Base-by-base conservation (phyloP, 2,329 filamentous ascomycete species). In the Pseudogymnoascus sp. region DNA sequence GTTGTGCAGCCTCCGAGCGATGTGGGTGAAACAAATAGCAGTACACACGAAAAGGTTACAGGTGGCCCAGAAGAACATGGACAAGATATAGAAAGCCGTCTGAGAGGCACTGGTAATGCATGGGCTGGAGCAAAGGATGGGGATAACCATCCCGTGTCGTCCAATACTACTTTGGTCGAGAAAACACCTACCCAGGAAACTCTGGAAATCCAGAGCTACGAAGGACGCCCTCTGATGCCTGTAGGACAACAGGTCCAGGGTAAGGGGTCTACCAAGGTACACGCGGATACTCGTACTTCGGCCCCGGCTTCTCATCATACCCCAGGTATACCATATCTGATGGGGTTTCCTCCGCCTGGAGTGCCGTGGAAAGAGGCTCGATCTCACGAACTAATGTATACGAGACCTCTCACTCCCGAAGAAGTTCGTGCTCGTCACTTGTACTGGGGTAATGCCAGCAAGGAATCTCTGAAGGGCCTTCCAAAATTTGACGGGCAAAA, bases 401-500 rank as follows among this genome's bases (percentile, higher is more conserved):
- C 73, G 33, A 79, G 84, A 60, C 75, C 80, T n/a, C 73, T 87
- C 33, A 87, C 80, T 0, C 76, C 80, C 2, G 83, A 84, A 59
- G 85, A 87, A 68, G 73, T 80, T 52, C 79, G 80, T 61, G 82
- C 85, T 65, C 80, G 84, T 48, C 78, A 81, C 65, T 72, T 85
- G 65, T 87, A 85, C 69, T 87, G 83, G 82, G 83, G 81, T 8
- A 80, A 81, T 45, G 79, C 80, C 13, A 78, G 83, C 42, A 76
- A 73, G 31, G 77, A 79, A 65, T 75, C 77, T 10, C 76, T 80
- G 58, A 77, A 74, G 35, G 81, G 82, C 1, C 73, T 86, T 40
- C 84, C 84, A 35, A 86, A 84, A 70, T 87, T 84, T 67, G 84
- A 87, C 66, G 84, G 85, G 25, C 85, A 84, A 69, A 79, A 86